A percentile compares a stretch with the other conserved stretches of the same genome.
Conservation (phyloP, 106 monocot genomes). For the Gastrodia elata region DNA sequence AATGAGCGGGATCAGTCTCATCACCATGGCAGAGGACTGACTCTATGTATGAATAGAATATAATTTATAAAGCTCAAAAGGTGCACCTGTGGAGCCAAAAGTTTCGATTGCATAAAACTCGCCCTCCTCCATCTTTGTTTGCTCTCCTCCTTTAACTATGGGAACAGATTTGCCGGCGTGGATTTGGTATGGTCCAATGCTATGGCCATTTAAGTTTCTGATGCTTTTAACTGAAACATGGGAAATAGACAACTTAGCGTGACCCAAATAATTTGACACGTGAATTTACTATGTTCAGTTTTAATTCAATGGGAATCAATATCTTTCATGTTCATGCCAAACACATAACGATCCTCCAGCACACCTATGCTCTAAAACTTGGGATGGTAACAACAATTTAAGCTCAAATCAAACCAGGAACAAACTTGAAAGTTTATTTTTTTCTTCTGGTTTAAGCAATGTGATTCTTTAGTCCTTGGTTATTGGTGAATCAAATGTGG, state of each 20-base stretch:
- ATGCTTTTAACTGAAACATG: conserved; percentile 78
- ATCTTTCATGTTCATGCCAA: no score
- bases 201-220: conserved; percentile 93
- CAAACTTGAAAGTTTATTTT: no score
- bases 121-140: conserved; percentile 99
- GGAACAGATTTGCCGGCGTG: conserved; percentile 99
- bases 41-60: not conserved
- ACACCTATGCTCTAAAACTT: no score
- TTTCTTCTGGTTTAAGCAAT: no score
- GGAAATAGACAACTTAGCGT: not conserved
- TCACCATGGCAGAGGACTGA: not conserved
- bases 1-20: not conserved
- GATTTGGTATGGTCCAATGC: conserved; percentile 98
- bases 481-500: no score
- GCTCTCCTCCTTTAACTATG: conserved; percentile 95
- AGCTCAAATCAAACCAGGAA: no score
- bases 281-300: no score
- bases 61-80: not conserved
- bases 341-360: no score
- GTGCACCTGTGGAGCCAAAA: conserved; percentile 92
- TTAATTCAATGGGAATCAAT: no score
- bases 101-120: conserved; percentile 99
- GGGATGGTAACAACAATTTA: no score
- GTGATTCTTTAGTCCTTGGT: no score
- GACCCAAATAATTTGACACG: no score